Base-by-base conservation (phyloP, 2,329 filamentous ascomycete species). In the Pseudogymnoascus sp. region DNA sequence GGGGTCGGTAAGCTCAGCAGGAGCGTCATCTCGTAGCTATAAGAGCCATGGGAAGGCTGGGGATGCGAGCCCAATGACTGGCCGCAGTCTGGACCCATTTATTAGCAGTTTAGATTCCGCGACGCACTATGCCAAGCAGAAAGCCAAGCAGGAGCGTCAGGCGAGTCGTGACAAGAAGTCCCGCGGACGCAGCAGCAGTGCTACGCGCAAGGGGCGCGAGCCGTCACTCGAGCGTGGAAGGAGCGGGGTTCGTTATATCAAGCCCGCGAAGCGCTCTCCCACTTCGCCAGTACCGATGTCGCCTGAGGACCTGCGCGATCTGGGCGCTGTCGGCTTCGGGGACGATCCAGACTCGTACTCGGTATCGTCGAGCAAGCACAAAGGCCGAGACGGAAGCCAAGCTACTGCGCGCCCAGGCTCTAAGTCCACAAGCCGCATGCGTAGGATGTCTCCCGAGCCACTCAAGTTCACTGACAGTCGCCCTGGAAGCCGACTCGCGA, bases 201-300 rank as follows among this genome's bases (percentile, higher is more conserved):
- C 78, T 25, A 80, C 80, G 67, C 71, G 77, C 31, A 74, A 74
- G 63, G 76, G 79, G 9, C 80, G 86, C 21, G 87, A 89, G 15
- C 73, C 74, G 9, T 91, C 90, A 0, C 83, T 87, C 66, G 87
- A 88, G 42, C 85, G 89, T 62, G 89, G 89, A 18, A 83, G 89
- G 65, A 81, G 81, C 25, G 77, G 82, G 10, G 80, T 83, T 48
- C 83, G 87, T 21, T 87, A 86, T 66, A 91, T 88, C 65, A 88
- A 86, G 70, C 84, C 88, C 15, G 84, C 86, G 10, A 96, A 96
- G 75, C 82, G 89, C 21, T 97, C 93, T 1, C 93, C 93, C 0
- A 95, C 91, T 1, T 97, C 93, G 0, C 93, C 93, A 0, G 82
- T 96, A 1, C 91, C 92, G 2, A 97, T 97, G 92, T 96, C 92